Evolutionary conservation across 148 eudicot species (phyloP).

Genomic region (Bassia scoparia): DNA sequence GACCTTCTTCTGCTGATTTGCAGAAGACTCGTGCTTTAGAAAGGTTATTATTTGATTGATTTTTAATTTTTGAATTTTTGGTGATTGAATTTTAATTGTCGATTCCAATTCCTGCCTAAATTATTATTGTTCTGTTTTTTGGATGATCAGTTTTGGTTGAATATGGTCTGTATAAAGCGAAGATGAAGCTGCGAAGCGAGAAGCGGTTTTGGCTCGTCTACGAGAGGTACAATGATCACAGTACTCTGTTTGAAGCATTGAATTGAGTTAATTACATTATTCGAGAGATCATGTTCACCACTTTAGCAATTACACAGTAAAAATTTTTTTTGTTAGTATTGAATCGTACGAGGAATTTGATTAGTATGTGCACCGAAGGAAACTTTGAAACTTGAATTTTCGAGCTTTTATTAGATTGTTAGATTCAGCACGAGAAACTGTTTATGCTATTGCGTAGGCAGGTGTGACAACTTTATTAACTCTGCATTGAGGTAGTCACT

Average conservation of each 20-base stretch:
- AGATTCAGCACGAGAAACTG: too few relatives aligned
- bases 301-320: too few relatives aligned
- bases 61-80: background rate
- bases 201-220: conserved; percentile 59
- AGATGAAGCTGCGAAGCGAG: conserved; percentile 61
- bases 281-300: too few relatives aligned
- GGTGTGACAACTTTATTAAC: too few relatives aligned
- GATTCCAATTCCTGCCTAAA: background rate
- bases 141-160: conserved; percentile 55
- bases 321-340: too few relatives aligned
- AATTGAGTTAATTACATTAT: background rate
- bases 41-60: conserved; percentile 36
- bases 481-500: too few relatives aligned
- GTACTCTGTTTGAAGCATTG: too few relatives aligned
- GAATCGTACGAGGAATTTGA: too few relatives aligned
- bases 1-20: conserved; percentile 50
- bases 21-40: conserved; percentile 48
- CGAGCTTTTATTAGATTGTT: too few relatives aligned
- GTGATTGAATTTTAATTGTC: background rate
- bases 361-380: too few relatives aligned
- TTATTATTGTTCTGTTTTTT: conserved; percentile 5
- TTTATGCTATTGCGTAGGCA: too few relatives aligned
- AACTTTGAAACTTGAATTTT: too few relatives aligned
- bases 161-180: conserved; percentile 55
- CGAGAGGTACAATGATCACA: conserved; percentile 40